A percentile compares a stretch with the other conserved stretches of the same genome.
These are phyloP conservation scores for Trametes versicolor DNA, from an alignment of 1,284 basidiomycete genomes.

Conservation along the genomic window DNA sequence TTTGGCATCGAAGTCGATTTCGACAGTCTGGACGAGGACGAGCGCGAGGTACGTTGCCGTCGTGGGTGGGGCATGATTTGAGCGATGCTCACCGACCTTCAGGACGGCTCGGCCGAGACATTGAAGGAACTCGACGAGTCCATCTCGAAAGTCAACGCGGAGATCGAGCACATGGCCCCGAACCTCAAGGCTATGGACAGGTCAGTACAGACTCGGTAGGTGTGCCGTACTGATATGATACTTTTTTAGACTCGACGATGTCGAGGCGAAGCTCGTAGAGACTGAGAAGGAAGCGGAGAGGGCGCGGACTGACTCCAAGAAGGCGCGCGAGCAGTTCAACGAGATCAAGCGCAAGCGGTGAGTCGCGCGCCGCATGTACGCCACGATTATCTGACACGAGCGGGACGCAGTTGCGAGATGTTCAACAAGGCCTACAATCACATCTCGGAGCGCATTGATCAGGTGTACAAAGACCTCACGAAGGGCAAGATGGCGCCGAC, in stretches of 20 bases:
- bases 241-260: conserved; percentile 82
- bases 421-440: conserved; percentile 98
- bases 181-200: conserved; percentile 96
- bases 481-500: conserved; percentile 93
- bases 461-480: conserved; percentile 98
- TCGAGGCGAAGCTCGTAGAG: conserved; percentile 80
- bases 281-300: conserved; percentile 83
- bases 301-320: conserved; percentile 85
- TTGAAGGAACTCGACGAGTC: conserved; percentile 83
- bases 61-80: background rate
- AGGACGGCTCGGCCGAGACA: conserved; percentile 76
- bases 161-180: conserved; percentile 95
- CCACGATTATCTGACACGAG: background rate
- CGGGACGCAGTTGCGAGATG: conserved; percentile 70
- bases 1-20: conserved; percentile 96
- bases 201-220: no score
- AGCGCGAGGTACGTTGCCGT: conserved; percentile 61
- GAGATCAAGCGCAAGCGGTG: conserved; percentile 87
- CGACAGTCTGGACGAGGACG: conserved; percentile 81
- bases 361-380: conserved; percentile 30
- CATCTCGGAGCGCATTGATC: conserved; percentile 93
- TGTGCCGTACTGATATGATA: background rate
- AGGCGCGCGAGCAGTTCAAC: conserved; percentile 91
- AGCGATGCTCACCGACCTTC: background rate
- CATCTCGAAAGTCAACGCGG: conserved; percentile 76